Evolutionary conservation across 805 yeast genomes (phyloP).

Genomic region (Metschnikowia arizonensis): DNA sequence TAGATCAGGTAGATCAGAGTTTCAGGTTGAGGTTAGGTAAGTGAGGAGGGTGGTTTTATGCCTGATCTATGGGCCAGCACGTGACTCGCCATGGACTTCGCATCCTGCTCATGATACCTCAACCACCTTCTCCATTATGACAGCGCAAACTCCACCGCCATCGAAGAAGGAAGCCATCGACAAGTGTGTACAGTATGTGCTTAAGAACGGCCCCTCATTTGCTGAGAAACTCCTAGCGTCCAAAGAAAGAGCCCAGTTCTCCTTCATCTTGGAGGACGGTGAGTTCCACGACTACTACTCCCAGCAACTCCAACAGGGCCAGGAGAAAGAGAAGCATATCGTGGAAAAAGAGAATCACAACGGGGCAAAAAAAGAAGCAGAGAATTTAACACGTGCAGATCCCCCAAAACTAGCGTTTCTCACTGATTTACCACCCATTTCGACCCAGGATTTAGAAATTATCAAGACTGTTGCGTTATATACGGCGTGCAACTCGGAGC

Average conservation of each 20-base stretch:
- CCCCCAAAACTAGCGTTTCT: slow-evolving; percentile 26
- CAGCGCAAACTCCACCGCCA: slow-evolving; percentile 29
- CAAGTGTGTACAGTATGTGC: slow-evolving; percentile 69
- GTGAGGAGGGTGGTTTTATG: too few species aligned
- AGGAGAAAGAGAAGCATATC: not conserved
- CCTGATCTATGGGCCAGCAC: too few species aligned
- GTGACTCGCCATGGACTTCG: not conserved
- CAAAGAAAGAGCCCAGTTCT: slow-evolving; percentile 49
- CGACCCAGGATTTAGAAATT: slow-evolving; percentile 61
- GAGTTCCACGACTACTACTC: slow-evolving; percentile 55
- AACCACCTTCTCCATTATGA: not conserved
- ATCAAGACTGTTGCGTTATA: slow-evolving; percentile 70
- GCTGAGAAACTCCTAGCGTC: slow-evolving; percentile 54
- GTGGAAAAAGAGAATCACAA: not conserved
- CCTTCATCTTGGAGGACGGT: slow-evolving; percentile 55
- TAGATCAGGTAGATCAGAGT: too few species aligned
- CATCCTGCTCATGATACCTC: not conserved
- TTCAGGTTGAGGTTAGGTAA: too few species aligned
- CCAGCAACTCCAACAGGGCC: not conserved
- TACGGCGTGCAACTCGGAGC: slow-evolving; percentile 56
- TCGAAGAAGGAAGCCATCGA: slow-evolving; percentile 51
- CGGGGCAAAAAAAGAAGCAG: not conserved
- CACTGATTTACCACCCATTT: slow-evolving; percentile 37
- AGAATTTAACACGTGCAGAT: not conserved
- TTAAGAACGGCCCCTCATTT: slow-evolving; percentile 63